Evolutionary conservation across 2,329 filamentous ascomycete genomes (phyloP).

Genomic region (Fusarium agapanthi): DNA sequence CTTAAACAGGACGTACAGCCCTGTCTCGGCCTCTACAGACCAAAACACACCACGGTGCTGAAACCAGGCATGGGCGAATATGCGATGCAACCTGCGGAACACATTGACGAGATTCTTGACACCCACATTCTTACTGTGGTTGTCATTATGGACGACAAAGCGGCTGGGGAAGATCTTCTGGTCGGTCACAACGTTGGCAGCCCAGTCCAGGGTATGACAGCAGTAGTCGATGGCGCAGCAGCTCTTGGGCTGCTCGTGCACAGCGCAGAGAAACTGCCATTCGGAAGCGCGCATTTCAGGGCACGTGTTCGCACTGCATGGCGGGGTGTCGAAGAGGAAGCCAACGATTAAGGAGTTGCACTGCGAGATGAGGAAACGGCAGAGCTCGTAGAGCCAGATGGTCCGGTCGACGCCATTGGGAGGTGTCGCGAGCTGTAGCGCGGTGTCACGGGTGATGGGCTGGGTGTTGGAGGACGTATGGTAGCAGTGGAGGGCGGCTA

Average conservation of each 20-base stretch:
- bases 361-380: conserved; percentile 93
- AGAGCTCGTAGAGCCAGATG: conserved; percentile 97
- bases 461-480: conserved; percentile 74
- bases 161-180: conserved; percentile 95
- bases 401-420: conserved; percentile 85
- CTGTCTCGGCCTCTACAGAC: conserved; percentile 89
- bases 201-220: conserved; percentile 98
- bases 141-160: conserved; percentile 66
- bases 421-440: conserved; percentile 78
- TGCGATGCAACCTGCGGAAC: conserved; percentile 91
- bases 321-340: conserved; percentile 89
- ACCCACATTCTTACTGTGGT: conserved; percentile 69
- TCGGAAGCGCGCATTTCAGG: conserved; percentile 98
- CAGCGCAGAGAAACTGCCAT: conserved; percentile 98
- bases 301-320: conserved; percentile 88
- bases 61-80: conserved; percentile 99
- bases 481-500: conserved; percentile 88
- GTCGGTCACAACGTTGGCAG: conserved; percentile 91
- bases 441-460: conserved; percentile 79
- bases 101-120: conserved; percentile 92
- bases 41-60: conserved; percentile 96
- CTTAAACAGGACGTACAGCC: conserved; percentile 96
- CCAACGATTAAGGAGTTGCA: conserved; percentile 92
- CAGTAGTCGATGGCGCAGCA: conserved; percentile 99
- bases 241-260: conserved; percentile 94